Base-by-base conservation (phyloP, 2,329 filamentous ascomycete genomes). In the Cadophora sp. region DNA sequence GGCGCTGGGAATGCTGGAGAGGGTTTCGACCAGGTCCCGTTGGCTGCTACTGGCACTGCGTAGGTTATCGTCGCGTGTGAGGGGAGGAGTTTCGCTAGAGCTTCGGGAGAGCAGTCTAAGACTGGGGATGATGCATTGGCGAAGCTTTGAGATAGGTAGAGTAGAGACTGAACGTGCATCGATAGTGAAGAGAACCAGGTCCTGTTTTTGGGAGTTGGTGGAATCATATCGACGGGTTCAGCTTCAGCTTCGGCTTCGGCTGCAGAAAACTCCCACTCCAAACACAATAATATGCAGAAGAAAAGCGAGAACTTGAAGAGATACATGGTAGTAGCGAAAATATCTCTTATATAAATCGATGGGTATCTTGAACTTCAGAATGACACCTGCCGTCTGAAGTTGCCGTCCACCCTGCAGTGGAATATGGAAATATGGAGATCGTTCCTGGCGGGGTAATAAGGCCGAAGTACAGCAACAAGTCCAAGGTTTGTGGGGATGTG, bases 1-100 rank as follows among this genome's bases (percentile, higher is more conserved):
- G 77, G 80, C 0, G 66, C 73, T 14, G 81, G 80, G 59, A 69
- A 72, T n/a, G 60, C 60, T 11, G 68, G 66, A 2, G 66, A 68
- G 9, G 66, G 66, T 30, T 65, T 27, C 16, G 59, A 64, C 60
- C 65, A 70, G 9, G 66, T 59, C 16, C 66, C 64, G 48, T 66
- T 66, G 2, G 59, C 39, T 18, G 63, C n/a, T 6, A 71, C 45
- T 4, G 63, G 24, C n/a, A 63, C 64, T 11, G 65, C 66, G 41
- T 55, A 63, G 1, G 41, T 47, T 22, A 71, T 66, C 3, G 59
- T 63, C 7, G 65, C 65, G 56, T 68, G 47, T 48, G 64, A 16
- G 18, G 63, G 60, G 36, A 71, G 65, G 30, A 69, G 39, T 51
- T 27, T 6, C 27, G 55, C 33, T 30, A 71, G 60, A 14, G 65